phyloP scores from a whole-genome alignment of 2,329 filamentous ascomycete species.

The Fonsecaea erecta region DNA sequence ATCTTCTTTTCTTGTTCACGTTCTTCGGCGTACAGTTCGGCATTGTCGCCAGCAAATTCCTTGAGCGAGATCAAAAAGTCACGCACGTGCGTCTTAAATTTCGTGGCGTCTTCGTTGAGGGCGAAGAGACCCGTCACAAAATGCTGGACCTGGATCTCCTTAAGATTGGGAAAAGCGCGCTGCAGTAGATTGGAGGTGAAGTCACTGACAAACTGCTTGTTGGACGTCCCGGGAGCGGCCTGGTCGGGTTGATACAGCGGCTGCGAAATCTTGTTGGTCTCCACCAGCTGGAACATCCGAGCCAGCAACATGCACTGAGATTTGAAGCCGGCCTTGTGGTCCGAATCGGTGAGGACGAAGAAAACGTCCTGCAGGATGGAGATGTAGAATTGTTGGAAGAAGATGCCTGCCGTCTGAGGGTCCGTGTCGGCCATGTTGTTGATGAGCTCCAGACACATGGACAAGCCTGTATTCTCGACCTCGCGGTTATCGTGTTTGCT shows the following conservation, averaged over 20 bases:
- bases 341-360: slow-evolving; percentile 95
- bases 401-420: slow-evolving; percentile 80
- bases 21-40: slow-evolving; percentile 90
- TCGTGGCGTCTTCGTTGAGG: slow-evolving; percentile 84
- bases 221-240: slow-evolving; percentile 79
- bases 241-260: slow-evolving; percentile 87
- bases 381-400: slow-evolving; percentile 98
- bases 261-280: slow-evolving; percentile 85
- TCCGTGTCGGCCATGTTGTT: slow-evolving; percentile 97
- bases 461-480: slow-evolving; percentile 92
- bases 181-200: slow-evolving; percentile 85
- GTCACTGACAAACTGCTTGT: slow-evolving; percentile 86
- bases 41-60: slow-evolving; percentile 94
- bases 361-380: slow-evolving; percentile 96
- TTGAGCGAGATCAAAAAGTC: slow-evolving; percentile 98
- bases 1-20: slow-evolving; percentile 89
- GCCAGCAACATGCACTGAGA: slow-evolving; percentile 92
- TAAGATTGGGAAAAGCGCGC: slow-evolving; percentile 91
- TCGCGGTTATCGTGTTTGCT: slow-evolving; percentile 99
- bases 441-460: slow-evolving; percentile 97
- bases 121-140: slow-evolving; percentile 92
- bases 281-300: slow-evolving; percentile 95
- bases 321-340: slow-evolving; percentile 99
- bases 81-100: slow-evolving; percentile 93
- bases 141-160: slow-evolving; percentile 81